Evolutionary conservation across 1,284 basidiomycete genomes (phyloP), one percentile per base, ranked within the genome.

Genomic region (Violaceomyces palustris): DNA sequence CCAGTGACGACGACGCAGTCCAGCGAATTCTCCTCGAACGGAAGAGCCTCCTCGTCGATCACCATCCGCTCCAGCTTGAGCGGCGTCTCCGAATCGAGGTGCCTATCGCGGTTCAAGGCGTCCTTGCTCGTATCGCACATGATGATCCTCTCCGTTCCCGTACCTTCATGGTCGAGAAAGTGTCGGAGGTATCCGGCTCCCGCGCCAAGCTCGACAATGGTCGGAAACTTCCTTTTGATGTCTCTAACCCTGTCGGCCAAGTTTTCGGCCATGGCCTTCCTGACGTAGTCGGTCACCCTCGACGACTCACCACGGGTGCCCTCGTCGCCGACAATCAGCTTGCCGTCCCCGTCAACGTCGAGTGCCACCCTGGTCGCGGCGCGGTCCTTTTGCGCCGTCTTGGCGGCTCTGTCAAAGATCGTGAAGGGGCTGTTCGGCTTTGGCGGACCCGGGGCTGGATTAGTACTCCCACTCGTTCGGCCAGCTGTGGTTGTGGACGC

Each of bases 111-210:
- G 34, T 62, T 44, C 22, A 69, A 47, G 24, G 58, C 35, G 25
- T 45, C 56, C 38, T 56, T 45, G 63, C 88, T 92, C 33, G 84
- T 82, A 60, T 98, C 94, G 39, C 94, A 76, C 86, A 98, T 88
- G 34, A 87, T 79, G 11, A 85, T 81, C 69, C 86, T 88, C 63
- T 81, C 76, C 1, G 55, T 47, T 7, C 67, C 67, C 17, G 85
- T 83, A 53, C 83, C 83, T 35, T 83, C 77, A 4, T 78, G 75
- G 64, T 90, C 88, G 25, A 98, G 71, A 24, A 92, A 78, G 69
- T 86, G 88, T 1, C 89, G 83, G 59, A 98, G 83, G 74, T 92
- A 88, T 2, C 93, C 93, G 1, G 93, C 79, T n/a, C 93, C 92
- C n/a, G 88, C 84, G 1, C 91, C 88, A 18, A 97, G 77, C 75